phyloP scores from a whole-genome alignment of 1,139 yeast genomes.

The Magnusiomyces paraingens region DNA sequence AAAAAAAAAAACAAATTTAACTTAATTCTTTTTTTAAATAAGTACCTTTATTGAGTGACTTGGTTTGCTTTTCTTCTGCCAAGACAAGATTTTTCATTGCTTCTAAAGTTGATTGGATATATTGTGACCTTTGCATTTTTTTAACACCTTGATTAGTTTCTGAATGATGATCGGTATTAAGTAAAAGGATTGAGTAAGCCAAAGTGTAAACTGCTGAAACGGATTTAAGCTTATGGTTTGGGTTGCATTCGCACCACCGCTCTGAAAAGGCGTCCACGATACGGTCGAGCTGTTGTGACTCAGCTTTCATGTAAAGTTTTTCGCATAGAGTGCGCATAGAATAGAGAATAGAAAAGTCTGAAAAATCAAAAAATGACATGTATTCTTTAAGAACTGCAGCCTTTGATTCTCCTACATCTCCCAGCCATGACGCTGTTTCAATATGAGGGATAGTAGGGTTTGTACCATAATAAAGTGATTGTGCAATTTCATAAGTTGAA shows the following conservation, averaged over 20 bases:
- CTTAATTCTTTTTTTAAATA: no score
- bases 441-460: slow-evolving; percentile 14
- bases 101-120: slow-evolving; percentile 24
- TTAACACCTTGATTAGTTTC: slow-evolving; percentile 26
- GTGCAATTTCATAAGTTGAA: slow-evolving; percentile 7
- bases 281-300: slow-evolving; percentile 76
- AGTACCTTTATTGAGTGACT: not conserved
- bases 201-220: slow-evolving; percentile 65
- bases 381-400: slow-evolving; percentile 24
- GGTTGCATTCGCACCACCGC: slow-evolving; percentile 56
- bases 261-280: slow-evolving; percentile 63
- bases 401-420: slow-evolving; percentile 24
- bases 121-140: slow-evolving; percentile 36
- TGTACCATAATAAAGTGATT: slow-evolving; percentile 11
- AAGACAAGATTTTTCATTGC: slow-evolving; percentile 15
- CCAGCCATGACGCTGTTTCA: slow-evolving; percentile 31
- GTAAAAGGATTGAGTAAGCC: slow-evolving; percentile 63
- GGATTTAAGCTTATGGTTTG: slow-evolving; percentile 42
- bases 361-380: slow-evolving; percentile 31
- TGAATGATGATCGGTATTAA: slow-evolving; percentile 44
- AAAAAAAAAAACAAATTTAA: no score
- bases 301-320: slow-evolving; percentile 68
- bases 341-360: slow-evolving; percentile 32
- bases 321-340: slow-evolving; percentile 59
- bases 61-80: not conserved